Conservation (phyloP, 2,329 filamentous ascomycete genomes). For the Aspergillus intermedius region DNA sequence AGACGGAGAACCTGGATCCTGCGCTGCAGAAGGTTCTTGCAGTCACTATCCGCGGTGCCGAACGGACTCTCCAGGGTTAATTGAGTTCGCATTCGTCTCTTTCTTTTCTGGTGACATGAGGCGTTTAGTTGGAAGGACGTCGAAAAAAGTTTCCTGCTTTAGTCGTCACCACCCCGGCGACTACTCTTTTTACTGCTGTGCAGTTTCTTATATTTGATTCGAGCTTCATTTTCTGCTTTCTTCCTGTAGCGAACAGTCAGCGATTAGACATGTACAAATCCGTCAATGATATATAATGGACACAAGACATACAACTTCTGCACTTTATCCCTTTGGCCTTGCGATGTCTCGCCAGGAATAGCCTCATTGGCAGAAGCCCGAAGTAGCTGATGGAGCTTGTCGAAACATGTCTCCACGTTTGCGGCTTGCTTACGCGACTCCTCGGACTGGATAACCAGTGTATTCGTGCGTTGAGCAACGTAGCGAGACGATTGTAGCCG, state of each 20-base stretch:
- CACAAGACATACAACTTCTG: constrained; percentile 43
- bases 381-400: constrained; percentile 52
- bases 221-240: constrained; percentile 51
- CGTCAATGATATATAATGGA: constrained; percentile 1
- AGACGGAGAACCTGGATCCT: constrained; percentile 45
- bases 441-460: constrained; percentile 57
- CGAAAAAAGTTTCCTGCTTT: constrained; percentile 9
- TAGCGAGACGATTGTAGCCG: constrained; percentile 50
- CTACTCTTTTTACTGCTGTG: constrained; percentile 57
- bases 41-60: constrained; percentile 31
- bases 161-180: constrained; percentile 39
- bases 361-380: constrained; percentile 43
- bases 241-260: constrained; percentile 37
- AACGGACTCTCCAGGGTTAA: constrained; percentile 22
- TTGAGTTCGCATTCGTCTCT: constrained; percentile 9
- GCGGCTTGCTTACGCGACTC: constrained; percentile 56
- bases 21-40: constrained; percentile 48
- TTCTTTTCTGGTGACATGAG: constrained; percentile 9
- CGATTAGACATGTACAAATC: constrained; percentile 1
- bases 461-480: constrained; percentile 46
- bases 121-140: constrained; percentile 19
- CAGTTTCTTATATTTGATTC: constrained; percentile 53
- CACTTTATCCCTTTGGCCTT: constrained; percentile 50
- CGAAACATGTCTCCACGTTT: constrained; percentile 55
- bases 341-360: constrained; percentile 56